Conservation (phyloP, 2,329 filamentous ascomycete species). For the Pyrenochaeta sp. region DNA sequence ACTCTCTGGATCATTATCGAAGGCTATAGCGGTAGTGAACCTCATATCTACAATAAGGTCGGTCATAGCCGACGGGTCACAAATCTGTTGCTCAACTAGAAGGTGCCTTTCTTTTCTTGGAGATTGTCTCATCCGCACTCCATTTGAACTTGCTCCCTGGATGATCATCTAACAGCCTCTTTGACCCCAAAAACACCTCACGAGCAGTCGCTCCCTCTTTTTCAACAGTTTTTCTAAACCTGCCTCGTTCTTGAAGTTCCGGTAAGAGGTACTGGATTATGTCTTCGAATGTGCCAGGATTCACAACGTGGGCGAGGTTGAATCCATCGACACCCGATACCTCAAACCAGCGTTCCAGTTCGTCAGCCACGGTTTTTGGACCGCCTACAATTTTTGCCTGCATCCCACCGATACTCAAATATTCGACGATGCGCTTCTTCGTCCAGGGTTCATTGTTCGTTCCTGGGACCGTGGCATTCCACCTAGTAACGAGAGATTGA, state of each 20-base stretch:
- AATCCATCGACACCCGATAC: conserved; percentile 76
- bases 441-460: conserved; percentile 68
- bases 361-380: conserved; percentile 67
- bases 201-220: conserved; percentile 12
- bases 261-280: conserved; percentile 25
- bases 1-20: no score
- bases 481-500: conserved; percentile 13
- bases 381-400: conserved; percentile 60
- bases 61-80: no score
- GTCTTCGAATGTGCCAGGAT: conserved; percentile 26
- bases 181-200: conserved; percentile 14
- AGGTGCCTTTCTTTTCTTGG: neutral
- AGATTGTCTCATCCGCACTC: conserved; percentile 1
- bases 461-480: conserved; percentile 19
- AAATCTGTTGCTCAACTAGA: no score
- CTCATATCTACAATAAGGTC: no score
- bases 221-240: conserved; percentile 36
- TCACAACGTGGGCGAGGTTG: conserved; percentile 60
- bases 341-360: conserved; percentile 68
- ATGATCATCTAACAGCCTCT: conserved; percentile 17
- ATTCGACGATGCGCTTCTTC: conserved; percentile 69
- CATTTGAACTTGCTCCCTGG: conserved; percentile 14
- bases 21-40: no score
- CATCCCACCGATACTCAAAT: conserved; percentile 70
- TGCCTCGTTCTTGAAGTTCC: conserved; percentile 20